Percentiles rank a stretch among this genome's conserved stretches.
phyloP scores from a whole-genome alignment of 768 basidiomycete genomes.

The Panaeolus papilionaceus region DNA sequence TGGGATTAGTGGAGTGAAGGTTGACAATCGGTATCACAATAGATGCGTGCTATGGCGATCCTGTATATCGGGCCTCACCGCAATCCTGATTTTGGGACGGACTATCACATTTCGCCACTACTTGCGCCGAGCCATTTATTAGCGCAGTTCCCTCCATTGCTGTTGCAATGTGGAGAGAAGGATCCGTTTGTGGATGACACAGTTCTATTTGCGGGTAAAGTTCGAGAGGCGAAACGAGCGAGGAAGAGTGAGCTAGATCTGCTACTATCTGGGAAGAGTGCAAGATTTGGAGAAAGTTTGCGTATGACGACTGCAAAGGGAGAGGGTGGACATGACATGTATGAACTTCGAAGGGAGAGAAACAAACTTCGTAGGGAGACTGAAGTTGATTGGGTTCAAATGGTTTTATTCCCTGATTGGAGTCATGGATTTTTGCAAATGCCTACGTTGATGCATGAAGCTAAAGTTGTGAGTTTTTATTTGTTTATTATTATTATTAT shows the following conservation, averaged over 20 bases:
- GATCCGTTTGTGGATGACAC: slow-evolving; percentile 97
- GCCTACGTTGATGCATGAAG: slow-evolving; percentile 85
- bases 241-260: slow-evolving; percentile 78
- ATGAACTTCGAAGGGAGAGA: slow-evolving; percentile 50
- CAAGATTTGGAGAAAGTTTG: slow-evolving; percentile 64
- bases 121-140: slow-evolving; percentile 84
- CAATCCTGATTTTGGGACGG: slow-evolving; percentile 92
- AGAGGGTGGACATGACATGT: slow-evolving; percentile 46
- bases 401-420: slow-evolving; percentile 95
- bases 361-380: slow-evolving; percentile 68
- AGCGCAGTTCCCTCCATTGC: slow-evolving; percentile 91
- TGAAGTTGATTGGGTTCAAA: slow-evolving; percentile 95
- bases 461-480: slow-evolving; percentile 54
- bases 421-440: slow-evolving; percentile 98
- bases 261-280: slow-evolving; percentile 63
- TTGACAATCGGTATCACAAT: slow-evolving; percentile 21
- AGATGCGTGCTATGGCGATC: slow-evolving; percentile 99
- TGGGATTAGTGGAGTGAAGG: slow-evolving; percentile 12
- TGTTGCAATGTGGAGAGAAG: slow-evolving; percentile 96
- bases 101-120: slow-evolving; percentile 97
- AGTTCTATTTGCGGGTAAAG: slow-evolving; percentile 92
- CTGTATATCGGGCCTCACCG: slow-evolving; percentile 93
- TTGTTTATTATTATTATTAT: slow-evolving; percentile 14
- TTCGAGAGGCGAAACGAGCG: slow-evolving; percentile 93
- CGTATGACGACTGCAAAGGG: slow-evolving; percentile 61